phyloP scores from a whole-genome alignment of 1,284 basidiomycete species.

The Pseudozyma pruni region DNA sequence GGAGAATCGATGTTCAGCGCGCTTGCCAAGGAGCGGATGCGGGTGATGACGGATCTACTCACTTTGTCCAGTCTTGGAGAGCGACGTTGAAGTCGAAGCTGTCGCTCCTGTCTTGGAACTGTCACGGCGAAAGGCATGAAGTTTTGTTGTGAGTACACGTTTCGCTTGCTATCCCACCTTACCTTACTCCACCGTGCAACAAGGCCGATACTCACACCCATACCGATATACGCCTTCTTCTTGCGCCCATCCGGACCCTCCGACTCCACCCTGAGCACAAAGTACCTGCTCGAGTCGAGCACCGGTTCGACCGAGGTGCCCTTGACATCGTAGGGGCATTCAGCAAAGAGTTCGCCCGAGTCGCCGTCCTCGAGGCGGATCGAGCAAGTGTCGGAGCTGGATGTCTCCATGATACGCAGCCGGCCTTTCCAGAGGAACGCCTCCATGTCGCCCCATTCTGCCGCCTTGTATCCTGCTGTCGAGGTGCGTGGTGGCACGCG shows the following conservation, averaged over 20 bases:
- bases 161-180: background rate
- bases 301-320: constrained; percentile 90
- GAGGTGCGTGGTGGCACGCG: constrained; percentile 77
- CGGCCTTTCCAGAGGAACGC: constrained; percentile 88
- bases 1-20: background rate
- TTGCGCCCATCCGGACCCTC: constrained; percentile 52
- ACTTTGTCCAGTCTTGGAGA: constrained; percentile 94
- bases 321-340: constrained; percentile 83
- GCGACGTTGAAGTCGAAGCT: constrained; percentile 71
- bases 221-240: constrained; percentile 63
- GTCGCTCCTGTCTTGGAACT: constrained; percentile 64
- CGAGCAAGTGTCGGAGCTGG: constrained; percentile 41
- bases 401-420: constrained; percentile 80
- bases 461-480: constrained; percentile 71
- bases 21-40: background rate
- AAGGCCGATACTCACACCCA: constrained; percentile 56
- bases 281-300: constrained; percentile 94
- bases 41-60: constrained; percentile 44
- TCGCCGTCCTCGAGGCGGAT: constrained; percentile 62
- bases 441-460: constrained; percentile 76
- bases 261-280: constrained; percentile 83
- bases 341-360: constrained; percentile 80
- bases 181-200: too few species aligned
- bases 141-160: background rate
- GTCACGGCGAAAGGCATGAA: background rate